A percentile compares a stretch with the other conserved stretches of the same genome.
These are phyloP conservation scores for Colletotrichum zoysiae DNA, from an alignment of 2,329 filamentous ascomycete species.

Conservation along the genomic window DNA sequence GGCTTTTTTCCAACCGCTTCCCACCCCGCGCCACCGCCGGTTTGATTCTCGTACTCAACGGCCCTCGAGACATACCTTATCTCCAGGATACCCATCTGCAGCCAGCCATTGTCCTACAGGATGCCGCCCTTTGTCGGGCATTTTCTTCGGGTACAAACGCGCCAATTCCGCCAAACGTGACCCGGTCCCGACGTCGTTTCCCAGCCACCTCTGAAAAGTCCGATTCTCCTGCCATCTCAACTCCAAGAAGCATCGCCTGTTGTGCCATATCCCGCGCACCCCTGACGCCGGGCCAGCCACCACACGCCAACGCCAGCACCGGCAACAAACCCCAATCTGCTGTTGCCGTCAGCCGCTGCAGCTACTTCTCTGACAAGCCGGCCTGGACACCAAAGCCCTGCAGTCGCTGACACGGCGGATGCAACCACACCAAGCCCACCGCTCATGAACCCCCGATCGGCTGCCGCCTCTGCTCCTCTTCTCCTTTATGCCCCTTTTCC, in stretches of 20 bases:
- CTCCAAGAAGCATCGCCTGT: slow-evolving; percentile 20
- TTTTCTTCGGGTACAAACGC: slow-evolving; percentile 5
- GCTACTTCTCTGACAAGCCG: slow-evolving; percentile 35
- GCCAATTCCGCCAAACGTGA: slow-evolving; percentile 4
- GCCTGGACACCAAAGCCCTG: slow-evolving; percentile 27
- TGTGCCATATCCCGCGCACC: slow-evolving; percentile 30
- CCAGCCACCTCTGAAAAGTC: slow-evolving; percentile 29
- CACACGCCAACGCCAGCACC: slow-evolving; percentile 28
- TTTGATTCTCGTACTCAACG: slow-evolving; percentile 17
- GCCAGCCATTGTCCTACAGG: slow-evolving; percentile 1
- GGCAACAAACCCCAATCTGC: slow-evolving; percentile 29
- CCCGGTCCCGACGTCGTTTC: not conserved
- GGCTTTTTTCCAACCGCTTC: slow-evolving; percentile 17
- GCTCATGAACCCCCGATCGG: not conserved
- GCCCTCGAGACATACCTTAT: slow-evolving; percentile 22
- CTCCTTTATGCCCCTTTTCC: not conserved
- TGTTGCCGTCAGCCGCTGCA: slow-evolving; percentile 39
- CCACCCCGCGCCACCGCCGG: slow-evolving; percentile 29
- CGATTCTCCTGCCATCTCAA: slow-evolving; percentile 24
- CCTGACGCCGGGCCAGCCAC: slow-evolving; percentile 36
- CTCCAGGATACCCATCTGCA: slow-evolving; percentile 18
- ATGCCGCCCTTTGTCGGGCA: slow-evolving; percentile 1
- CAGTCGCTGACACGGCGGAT: slow-evolving; percentile 18
- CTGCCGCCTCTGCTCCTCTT: not conserved
- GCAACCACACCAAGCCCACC: slow-evolving; percentile 10